phyloP scores from a whole-genome alignment of 192 early-diverging fungal species.

The Phycomyces blakesleeanus region DNA sequence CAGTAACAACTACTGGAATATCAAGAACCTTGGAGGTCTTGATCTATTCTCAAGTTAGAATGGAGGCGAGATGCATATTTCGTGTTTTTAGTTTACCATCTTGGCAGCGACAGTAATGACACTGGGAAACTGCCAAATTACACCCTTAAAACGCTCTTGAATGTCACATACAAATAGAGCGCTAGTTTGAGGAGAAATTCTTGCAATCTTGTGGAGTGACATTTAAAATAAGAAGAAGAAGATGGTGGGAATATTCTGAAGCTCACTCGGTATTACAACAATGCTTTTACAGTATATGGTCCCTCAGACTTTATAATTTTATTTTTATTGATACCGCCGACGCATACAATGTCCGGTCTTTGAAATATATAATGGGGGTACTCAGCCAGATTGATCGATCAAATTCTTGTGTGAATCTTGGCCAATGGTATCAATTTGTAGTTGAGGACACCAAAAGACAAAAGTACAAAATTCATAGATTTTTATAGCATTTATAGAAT shows the following conservation, averaged over 20 bases:
- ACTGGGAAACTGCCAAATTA: slow-evolving; percentile 79
- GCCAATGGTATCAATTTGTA: too few species aligned
- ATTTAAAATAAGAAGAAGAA: slow-evolving; percentile 14
- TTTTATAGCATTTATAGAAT: too few species aligned
- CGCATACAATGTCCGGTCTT: too few species aligned
- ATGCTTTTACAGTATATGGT: too few species aligned
- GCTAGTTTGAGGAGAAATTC: slow-evolving; percentile 53
- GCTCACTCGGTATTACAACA: background rate
- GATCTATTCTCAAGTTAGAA: slow-evolving; percentile 41
- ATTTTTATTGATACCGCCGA: too few species aligned
- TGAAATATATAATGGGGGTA: too few species aligned
- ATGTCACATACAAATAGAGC: slow-evolving; percentile 94
- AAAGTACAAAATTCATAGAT: too few species aligned
- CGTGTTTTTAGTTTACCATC: slow-evolving; percentile 57
- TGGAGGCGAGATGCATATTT: background rate
- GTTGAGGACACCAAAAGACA: too few species aligned
- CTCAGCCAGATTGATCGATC: too few species aligned
- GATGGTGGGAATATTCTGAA: background rate
- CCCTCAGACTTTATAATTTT: too few species aligned
- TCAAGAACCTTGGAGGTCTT: slow-evolving; percentile 67
- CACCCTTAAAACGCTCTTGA: slow-evolving; percentile 74
- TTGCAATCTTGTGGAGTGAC: slow-evolving; percentile 46
- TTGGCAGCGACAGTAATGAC: slow-evolving; percentile 83
- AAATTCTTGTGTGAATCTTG: too few species aligned
- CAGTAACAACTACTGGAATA: slow-evolving; percentile 87